phyloP scores from a whole-genome alignment of 140 eudicot genomes.

The Erigeron philadelphicus region DNA sequence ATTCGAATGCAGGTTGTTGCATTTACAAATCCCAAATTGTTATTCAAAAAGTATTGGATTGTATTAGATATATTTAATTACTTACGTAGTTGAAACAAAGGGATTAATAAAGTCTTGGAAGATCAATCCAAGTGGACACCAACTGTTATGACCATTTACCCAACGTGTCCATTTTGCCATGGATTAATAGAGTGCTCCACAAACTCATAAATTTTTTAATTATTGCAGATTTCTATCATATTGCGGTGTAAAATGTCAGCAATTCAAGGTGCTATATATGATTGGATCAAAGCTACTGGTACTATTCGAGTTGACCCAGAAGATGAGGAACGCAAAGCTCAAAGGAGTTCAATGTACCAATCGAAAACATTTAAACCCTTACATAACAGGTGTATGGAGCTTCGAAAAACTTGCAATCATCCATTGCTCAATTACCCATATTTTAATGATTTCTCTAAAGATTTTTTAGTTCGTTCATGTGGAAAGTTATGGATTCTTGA shows the following conservation, averaged over 20 bases:
- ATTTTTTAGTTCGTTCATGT: conserved; percentile 87
- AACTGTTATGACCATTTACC: neutral
- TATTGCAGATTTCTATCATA: conserved; percentile 73
- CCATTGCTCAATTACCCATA: conserved; percentile 87
- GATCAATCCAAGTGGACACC: too few species aligned
- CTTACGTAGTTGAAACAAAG: too few species aligned
- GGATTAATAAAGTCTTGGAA: too few species aligned
- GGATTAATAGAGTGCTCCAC: neutral
- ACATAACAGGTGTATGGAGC: conserved; percentile 86
- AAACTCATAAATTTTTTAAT: neutral
- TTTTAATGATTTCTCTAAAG: conserved; percentile 73
- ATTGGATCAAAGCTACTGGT: conserved; percentile 95
- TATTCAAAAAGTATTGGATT: too few species aligned
- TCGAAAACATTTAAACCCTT: conserved; percentile 55
- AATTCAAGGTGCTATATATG: conserved; percentile 78
- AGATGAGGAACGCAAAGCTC: conserved; percentile 64
- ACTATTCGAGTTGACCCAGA: conserved; percentile 95
- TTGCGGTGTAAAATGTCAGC: conserved; percentile 92
- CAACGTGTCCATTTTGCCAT: neutral
- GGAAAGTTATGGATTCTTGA: conserved; percentile 93
- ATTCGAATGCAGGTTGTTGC: too few species aligned
- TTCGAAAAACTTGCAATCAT: conserved; percentile 92
- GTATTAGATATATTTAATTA: too few species aligned
- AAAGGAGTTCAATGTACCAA: conserved; percentile 60
- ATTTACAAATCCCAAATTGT: too few species aligned